Evolutionary conservation across 164 flowering plant species (phyloP), one percentile per base, ranked within the genome.

Genomic region (Aristolochia contorta): DNA sequence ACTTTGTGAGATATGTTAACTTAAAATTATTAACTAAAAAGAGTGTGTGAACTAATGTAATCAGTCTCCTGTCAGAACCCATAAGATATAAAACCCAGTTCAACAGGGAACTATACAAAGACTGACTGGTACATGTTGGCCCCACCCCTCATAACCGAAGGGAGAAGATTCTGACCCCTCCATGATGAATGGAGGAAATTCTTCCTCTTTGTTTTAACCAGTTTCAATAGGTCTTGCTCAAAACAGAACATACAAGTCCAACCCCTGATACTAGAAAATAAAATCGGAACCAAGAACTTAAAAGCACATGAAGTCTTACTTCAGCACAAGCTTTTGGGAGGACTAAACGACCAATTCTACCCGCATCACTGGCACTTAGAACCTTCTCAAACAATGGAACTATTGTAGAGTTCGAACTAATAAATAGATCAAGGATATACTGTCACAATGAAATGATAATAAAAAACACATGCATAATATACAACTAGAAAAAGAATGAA

Each of bases 291-390:
- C 1, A 5, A 5, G 18, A 16, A 32, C 41, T 61, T n/a, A 24
- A 53, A 21, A 33, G 43, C 43, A 61, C 18, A 18, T 64, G 24
- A 15, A 63, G 54, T 65, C 83, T 75, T 72, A 91, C 98, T 72
- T 93, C 99, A 55, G 99, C 99, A 80, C 99, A 90, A 33, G 99
- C 97, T 85, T 93, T 93, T 46, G 97, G 98, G 59, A 93, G 95
- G 68, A 93, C 99, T 68, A 93, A 70, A 33, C 97, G 96, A 58
- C 99, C 99, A 67, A 93, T 93, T 64, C 99, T 86, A 54, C 99
- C 96, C 47, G 99, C 99, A 77, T 93, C 99, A 82, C 99, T 93
- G 63, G 99, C 99, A 80, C 99, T 93, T 68, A 93, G 74, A 72
- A 84, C 83, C 81, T 93, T 93, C 85, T 93, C 99, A 69, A 93